These are phyloP conservation scores for Marasmius sp. DNA, from an alignment of 1,284 basidiomycete species.

Conservation along the genomic window DNA sequence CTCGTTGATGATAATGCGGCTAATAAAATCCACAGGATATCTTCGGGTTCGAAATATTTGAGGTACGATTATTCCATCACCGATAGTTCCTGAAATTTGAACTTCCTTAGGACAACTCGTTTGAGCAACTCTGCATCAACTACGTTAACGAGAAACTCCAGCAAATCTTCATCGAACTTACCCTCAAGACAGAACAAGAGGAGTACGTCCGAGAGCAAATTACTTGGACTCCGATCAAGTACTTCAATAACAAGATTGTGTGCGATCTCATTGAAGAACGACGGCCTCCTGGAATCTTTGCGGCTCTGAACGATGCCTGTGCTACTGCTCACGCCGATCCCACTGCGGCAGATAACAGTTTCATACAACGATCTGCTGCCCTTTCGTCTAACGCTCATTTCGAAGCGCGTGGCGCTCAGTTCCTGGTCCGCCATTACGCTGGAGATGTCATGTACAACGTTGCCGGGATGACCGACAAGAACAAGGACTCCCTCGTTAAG, in stretches of 20 bases:
- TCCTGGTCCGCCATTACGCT: slow-evolving; percentile 92
- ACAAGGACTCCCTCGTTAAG: slow-evolving; percentile 96
- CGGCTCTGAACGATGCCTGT: slow-evolving; percentile 96
- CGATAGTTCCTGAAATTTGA: background rate
- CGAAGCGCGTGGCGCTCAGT: slow-evolving; percentile 88
- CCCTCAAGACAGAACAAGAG: slow-evolving; percentile 98
- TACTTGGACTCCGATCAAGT: slow-evolving; percentile 99
- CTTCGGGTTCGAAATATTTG: slow-evolving; percentile 98
- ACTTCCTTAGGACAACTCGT: slow-evolving; percentile 83
- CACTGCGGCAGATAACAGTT: slow-evolving; percentile 94
- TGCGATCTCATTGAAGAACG: slow-evolving; percentile 98
- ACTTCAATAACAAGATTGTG: slow-evolving; percentile 95
- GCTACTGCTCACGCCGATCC: slow-evolving; percentile 99
- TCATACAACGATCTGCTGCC: slow-evolving; percentile 87
- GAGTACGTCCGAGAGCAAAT: slow-evolving; percentile 99
- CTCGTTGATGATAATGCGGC: slow-evolving; percentile 3
- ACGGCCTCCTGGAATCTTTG: slow-evolving; percentile 96
- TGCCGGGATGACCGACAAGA: slow-evolving; percentile 99
- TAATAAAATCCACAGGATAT: slow-evolving; percentile 66
- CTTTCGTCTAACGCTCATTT: slow-evolving; percentile 88
- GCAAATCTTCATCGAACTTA: slow-evolving; percentile 99
- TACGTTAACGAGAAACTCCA: slow-evolving; percentile 99
- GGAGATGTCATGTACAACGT: slow-evolving; percentile 99
- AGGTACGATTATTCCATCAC: slow-evolving; percentile 42
- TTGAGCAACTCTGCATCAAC: slow-evolving; percentile 99